Evolutionary conservation across 306 rosid genomes (phyloP).

Genomic region (apple (Malus domestica)): DNA sequence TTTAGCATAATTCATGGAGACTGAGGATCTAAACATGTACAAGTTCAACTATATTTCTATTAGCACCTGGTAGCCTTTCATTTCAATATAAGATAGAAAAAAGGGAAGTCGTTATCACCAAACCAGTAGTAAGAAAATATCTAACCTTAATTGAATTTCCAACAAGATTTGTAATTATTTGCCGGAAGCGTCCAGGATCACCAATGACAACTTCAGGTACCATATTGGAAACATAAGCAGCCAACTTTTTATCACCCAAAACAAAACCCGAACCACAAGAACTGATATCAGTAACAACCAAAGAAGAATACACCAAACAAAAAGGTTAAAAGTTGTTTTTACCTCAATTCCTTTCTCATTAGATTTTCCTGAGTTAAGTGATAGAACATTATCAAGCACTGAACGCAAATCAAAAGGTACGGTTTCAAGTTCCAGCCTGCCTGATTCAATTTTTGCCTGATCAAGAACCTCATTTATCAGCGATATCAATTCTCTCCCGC

Average conservation of each 20-base stretch:
- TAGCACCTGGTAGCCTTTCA: background rate
- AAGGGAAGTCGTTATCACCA: background rate
- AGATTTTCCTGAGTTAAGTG: slow-evolving; percentile 64
- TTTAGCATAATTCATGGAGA: background rate
- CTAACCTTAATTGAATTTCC: slow-evolving; percentile 85
- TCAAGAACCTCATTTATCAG: slow-evolving; percentile 93
- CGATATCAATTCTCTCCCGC: slow-evolving; percentile 82
- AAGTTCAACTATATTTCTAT: background rate
- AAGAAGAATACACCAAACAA: slow-evolving; percentile 3
- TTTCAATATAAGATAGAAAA: background rate
- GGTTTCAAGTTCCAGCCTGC: slow-evolving; percentile 89
- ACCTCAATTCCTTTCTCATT: slow-evolving; percentile 80
- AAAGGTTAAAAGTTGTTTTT: slow-evolving; percentile 7
- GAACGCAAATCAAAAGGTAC: slow-evolving; percentile 69
- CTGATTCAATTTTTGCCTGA: slow-evolving; percentile 92
- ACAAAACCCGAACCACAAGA: slow-evolving; percentile 21
- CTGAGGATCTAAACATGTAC: background rate
- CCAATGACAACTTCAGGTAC: slow-evolving; percentile 78
- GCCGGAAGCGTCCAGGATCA: slow-evolving; percentile 83
- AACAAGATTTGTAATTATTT: slow-evolving; percentile 83
- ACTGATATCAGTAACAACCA: slow-evolving; percentile 2
- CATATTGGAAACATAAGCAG: slow-evolving; percentile 72
- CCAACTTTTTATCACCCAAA: slow-evolving; percentile 59
- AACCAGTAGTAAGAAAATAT: slow-evolving; percentile 7
- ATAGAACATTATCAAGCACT: slow-evolving; percentile 71